Conservation (phyloP, 129 eudicot species). For the Cynara cardunculus region DNA sequence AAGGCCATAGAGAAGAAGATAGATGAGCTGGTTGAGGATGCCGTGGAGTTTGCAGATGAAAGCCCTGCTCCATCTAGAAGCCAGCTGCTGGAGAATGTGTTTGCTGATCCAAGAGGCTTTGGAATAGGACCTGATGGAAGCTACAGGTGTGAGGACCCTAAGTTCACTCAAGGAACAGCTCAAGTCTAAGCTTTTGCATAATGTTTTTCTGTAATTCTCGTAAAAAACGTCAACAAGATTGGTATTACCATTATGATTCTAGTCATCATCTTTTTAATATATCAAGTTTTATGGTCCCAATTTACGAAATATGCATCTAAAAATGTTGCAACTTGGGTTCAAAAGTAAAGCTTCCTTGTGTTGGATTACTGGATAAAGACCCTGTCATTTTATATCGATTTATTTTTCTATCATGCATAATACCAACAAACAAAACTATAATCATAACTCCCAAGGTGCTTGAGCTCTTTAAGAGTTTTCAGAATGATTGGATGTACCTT, state of each 20-base stretch:
- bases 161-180: constrained; percentile 72
- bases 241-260: not conserved
- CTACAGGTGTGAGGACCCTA: constrained; percentile 77
- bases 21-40: constrained; percentile 56
- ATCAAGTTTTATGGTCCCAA: not conserved
- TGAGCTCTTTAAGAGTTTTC: no score
- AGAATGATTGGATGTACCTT: no score
- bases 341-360: no score
- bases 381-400: no score
- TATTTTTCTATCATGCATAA: no score
- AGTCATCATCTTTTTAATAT: not conserved
- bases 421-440: no score
- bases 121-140: constrained; percentile 74
- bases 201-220: not conserved
- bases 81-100: constrained; percentile 68
- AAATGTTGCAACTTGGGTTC: not conserved
- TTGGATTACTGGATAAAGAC: no score
- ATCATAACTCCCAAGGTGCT: no score
- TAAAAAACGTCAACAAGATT: not conserved
- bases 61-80: constrained; percentile 61
- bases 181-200: constrained; percentile 32
- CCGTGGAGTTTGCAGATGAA: constrained; percentile 66
- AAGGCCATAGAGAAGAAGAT: constrained; percentile 68
- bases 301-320: not conserved
- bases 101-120: constrained; percentile 69